Evolutionary conservation across 805 yeast species (phyloP).

Genomic region (Debaryomyces maramus): DNA sequence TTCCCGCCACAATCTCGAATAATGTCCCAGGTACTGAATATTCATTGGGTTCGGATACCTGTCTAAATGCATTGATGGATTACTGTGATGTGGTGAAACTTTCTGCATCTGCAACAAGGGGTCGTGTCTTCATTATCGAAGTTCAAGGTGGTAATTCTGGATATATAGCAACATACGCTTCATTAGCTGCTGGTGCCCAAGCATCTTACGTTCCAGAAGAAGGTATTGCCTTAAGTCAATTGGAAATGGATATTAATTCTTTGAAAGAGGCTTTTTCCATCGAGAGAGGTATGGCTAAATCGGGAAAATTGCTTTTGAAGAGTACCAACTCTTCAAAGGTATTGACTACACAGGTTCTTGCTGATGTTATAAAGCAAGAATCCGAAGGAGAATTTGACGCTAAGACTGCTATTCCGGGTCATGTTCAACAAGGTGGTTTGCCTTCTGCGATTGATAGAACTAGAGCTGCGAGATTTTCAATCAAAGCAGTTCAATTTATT

Average conservation of each 20-base stretch:
- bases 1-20: constrained; percentile 96
- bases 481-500: constrained; percentile 84
- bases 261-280: constrained; percentile 65
- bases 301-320: constrained; percentile 84
- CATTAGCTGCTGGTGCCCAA: constrained; percentile 86
- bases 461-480: constrained; percentile 84
- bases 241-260: constrained; percentile 73
- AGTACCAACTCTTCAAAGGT: constrained; percentile 81
- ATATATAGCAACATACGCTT: constrained; percentile 82
- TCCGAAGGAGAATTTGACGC: constrained; percentile 79
- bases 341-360: constrained; percentile 77
- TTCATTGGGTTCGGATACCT: constrained; percentile 93
- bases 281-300: constrained; percentile 76
- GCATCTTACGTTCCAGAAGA: constrained; percentile 91
- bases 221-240: constrained; percentile 62
- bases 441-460: constrained; percentile 96
- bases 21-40: constrained; percentile 99
- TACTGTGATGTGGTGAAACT: constrained; percentile 96
- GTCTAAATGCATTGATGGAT: constrained; percentile 84
- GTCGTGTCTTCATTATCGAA: constrained; percentile 92
- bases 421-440: constrained; percentile 94
- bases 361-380: constrained; percentile 80
- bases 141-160: constrained; percentile 99
- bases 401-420: constrained; percentile 96
- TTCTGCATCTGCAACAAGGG: constrained; percentile 91